Evolutionary conservation across 306 rosid genomes (phyloP).

Genomic region (Rubus parviflorus): DNA sequence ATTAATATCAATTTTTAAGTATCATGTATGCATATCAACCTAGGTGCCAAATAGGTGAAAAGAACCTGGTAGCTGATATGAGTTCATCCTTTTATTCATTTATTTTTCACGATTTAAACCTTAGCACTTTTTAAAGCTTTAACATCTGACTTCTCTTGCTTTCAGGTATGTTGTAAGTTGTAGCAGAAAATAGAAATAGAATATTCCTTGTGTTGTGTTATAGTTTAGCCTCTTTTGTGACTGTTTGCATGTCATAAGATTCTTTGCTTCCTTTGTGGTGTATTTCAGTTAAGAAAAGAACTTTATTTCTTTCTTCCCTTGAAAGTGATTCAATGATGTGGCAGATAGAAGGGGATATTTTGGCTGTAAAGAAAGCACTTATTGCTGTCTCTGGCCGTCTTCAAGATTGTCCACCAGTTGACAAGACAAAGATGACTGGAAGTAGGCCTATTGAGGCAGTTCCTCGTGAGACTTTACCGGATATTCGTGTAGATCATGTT

Average conservation of each 20-base stretch:
- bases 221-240: conserved; percentile 18
- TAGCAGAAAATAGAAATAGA: background rate
- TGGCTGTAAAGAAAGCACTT: conserved; percentile 82
- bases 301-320: background rate
- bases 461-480: conserved; percentile 43
- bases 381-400: conserved; percentile 74
- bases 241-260: background rate
- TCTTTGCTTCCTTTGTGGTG: conserved; percentile 2
- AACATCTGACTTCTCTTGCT: background rate
- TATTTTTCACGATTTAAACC: no score
- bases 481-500: conserved; percentile 50
- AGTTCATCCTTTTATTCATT: background rate
- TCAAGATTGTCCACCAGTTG: conserved; percentile 63
- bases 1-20: background rate
- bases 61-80: conserved; percentile 1
- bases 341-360: conserved; percentile 90
- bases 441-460: conserved; percentile 57
- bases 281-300: background rate
- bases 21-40: background rate
- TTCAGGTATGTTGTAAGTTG: background rate
- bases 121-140: no score
- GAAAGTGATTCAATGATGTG: conserved; percentile 28
- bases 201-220: conserved; percentile 9
- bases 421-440: conserved; percentile 47
- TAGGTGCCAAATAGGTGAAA: background rate